Evolutionary conservation across 176 grass and related monocot species (phyloP).

Genomic region (Oryza punctata): DNA sequence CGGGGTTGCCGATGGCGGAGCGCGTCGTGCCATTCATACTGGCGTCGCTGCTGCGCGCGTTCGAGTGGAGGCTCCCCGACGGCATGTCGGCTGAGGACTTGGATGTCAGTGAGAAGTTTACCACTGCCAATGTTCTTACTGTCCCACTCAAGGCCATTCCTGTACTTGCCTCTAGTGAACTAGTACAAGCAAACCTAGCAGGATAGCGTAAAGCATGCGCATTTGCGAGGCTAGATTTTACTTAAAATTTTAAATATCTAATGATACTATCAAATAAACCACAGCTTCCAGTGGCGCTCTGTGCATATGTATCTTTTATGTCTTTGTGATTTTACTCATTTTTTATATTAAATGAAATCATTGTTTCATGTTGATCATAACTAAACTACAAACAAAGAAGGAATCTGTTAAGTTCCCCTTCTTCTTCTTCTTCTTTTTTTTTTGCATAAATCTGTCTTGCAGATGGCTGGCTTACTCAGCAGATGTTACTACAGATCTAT

Average conservation of each 20-base stretch:
- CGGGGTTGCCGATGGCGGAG: background rate
- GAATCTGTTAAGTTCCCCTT: background rate
- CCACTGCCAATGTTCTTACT: background rate
- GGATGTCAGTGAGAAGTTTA: background rate
- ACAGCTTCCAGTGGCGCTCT: too few species aligned
- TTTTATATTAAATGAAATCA: background rate
- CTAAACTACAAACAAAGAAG: background rate
- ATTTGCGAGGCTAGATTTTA: too few species aligned
- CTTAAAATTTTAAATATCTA: background rate
- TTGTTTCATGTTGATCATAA: background rate
- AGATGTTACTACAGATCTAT: conserved; percentile 37
- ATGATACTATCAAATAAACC: background rate
- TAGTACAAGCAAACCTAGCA: background rate
- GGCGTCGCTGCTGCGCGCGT: background rate
- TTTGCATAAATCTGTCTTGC: conserved; percentile 18
- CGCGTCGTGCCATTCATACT: background rate
- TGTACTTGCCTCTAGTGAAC: background rate
- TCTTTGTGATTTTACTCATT: background rate
- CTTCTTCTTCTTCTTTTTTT: background rate
- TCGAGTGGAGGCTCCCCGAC: background rate
- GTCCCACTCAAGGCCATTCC: background rate
- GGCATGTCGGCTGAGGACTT: background rate
- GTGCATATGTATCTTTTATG: background rate
- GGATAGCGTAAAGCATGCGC: too few species aligned
- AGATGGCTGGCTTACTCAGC: background rate